phyloP scores from a whole-genome alignment of 164 flowering plant species.

The Houttuynia cordata region DNA sequence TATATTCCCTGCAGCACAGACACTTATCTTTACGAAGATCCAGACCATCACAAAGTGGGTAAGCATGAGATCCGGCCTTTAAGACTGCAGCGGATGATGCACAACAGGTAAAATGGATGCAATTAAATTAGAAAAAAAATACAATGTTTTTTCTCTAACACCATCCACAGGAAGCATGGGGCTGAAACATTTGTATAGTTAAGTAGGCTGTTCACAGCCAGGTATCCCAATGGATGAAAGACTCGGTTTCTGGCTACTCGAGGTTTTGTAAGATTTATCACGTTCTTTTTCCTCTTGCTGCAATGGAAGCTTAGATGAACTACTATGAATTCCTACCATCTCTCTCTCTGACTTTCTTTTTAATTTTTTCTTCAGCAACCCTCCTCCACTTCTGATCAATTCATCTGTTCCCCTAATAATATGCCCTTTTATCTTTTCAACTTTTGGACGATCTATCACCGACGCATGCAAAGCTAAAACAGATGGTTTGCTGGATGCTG shows the following conservation, averaged over 20 bases:
- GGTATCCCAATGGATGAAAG: neutral
- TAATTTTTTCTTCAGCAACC: neutral
- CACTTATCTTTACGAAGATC: too few species aligned
- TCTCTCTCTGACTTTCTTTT: neutral
- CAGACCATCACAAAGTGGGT: too few species aligned
- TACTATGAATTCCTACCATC: neutral
- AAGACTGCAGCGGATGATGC: neutral
- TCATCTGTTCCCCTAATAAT: neutral
- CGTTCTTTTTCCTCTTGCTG: neutral
- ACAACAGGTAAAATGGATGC: neutral
- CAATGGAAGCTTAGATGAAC: neutral
- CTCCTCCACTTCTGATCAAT: neutral
- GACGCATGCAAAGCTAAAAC: neutral
- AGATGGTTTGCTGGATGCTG: neutral
- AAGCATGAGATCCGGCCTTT: too few species aligned
- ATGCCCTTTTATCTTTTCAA: slow-evolving; percentile 8
- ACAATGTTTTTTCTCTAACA: neutral
- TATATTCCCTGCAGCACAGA: too few species aligned
- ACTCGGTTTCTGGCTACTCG: neutral
- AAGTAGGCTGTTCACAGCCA: neutral
- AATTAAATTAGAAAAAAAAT: neutral
- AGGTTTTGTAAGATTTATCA: neutral
- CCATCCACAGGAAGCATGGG: neutral
- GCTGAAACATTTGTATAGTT: neutral
- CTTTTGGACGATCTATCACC: slow-evolving; percentile 5